Evolutionary conservation across 768 basidiomycete species (phyloP), one percentile per base, ranked within the genome.

Genomic region (Omphalotus guepiniiformis): DNA sequence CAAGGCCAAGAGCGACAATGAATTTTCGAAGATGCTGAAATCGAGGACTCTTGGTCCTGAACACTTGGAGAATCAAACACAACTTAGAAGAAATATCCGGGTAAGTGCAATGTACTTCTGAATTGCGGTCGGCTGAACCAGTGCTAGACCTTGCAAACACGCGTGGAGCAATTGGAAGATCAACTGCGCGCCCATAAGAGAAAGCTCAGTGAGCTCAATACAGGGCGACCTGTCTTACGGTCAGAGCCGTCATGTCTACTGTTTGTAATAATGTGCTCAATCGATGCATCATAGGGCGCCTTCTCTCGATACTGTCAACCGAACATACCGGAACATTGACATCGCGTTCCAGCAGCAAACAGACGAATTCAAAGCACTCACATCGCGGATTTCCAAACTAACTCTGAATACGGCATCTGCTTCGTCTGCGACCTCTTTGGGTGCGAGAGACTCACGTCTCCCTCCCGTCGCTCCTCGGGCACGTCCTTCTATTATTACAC

Each of bases 241-340:
- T 85, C 55, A 27, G 78, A 67, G 12, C 23, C 19, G 52, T 42
- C 21, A 26, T 39, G 25, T 16, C 4, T 42, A n/a, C 32, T 13
- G 13, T 18, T n/a, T 13, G 40, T 34, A 7, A 29, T 12, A 27
- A n/a, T 16, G 19, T 7, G 15, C 39, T 34, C 19, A 5, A 22
- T 25, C 22, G 4, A 22, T 18, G 37, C 36, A 37, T 45, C 25
- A 19, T 58, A 94, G 92, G 53, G 76, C 90, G 4, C 92, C 93
- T 1, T 82, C 89, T 6, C 66, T 96, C 42, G 93, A 94, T 56
- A 85, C 87, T 1, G 79, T 95, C 60, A 83, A 86, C 55, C 79
- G 89, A 26, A 87, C 90, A 0, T 86, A 88, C 56, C 80, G 85
- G 34, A 93, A 94, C 61, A 90, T 96, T 55, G 86, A 91, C 46